Base-by-base conservation (phyloP, 495 filamentous ascomycete genomes). In the Sporormia fimetaria region DNA sequence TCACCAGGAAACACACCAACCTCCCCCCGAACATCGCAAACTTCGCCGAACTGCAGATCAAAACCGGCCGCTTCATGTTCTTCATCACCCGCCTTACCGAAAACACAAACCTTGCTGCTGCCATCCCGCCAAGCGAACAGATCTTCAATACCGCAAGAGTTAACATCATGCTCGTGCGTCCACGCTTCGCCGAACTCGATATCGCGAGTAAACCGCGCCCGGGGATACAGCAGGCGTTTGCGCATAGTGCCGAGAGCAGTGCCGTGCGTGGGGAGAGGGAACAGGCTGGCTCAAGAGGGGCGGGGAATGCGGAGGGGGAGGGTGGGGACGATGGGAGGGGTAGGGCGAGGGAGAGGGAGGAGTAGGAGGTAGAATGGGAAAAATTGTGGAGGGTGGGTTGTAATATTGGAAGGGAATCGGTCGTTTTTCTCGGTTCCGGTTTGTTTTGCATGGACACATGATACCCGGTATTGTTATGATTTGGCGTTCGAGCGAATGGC, bases 101-200 rank as follows among this genome's bases (percentile, higher is more conserved):
- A 25, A 98, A 98, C 55, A 96, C 90, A 7, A 96, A 95, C 54
- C 80, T 96, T 35, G 80, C 93, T 41, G 80, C 88, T 0, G 81
- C 88, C 14, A 75, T 94, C 49, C 87, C 87, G 0, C 85, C 86
- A 0, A 83, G 84, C 9, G 87, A 92, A 53, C 79, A 81, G 4
- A 73, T 83, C 23, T 87, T 88, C 57, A 94, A 94, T 46, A 80
- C 79, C 42, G 87, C 87, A 14, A 73, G 86, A 58, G 61, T 94
- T 51, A 96, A 96, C 54, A 86, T 87, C 47, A 76, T 80, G 55
- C 74, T 90, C 26, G 92, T 87, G 3, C 66, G 83, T 23, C 73
- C 80, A 50, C 81, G 81, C 44, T 95, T 98, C 60, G 77, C 57
- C 2, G 58, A 64, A 25, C 51, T 64, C 4, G 61, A 64, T 41